Conservation (phyloP, 2,329 filamentous ascomycete genomes). For the Zalaria obscura region DNA sequence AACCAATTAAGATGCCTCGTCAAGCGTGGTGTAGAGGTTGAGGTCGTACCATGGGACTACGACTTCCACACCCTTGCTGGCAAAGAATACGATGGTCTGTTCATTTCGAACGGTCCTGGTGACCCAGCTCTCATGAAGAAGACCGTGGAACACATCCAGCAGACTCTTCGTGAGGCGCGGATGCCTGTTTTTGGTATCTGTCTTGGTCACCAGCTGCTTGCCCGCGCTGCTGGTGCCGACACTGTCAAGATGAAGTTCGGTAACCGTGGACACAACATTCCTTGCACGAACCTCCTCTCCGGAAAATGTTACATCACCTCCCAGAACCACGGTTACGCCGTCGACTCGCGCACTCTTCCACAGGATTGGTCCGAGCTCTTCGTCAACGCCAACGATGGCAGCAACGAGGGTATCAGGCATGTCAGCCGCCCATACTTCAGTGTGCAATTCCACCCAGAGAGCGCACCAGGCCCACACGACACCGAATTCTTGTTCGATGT, state of each 20-base stretch:
- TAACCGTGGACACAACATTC: constrained; percentile 97
- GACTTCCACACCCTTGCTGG: constrained; percentile 66
- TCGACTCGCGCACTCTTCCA: constrained; percentile 64
- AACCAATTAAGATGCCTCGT: constrained; percentile 94
- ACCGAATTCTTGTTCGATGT: constrained; percentile 96
- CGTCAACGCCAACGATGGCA: constrained; percentile 94
- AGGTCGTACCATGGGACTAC: constrained; percentile 93
- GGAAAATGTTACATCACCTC: constrained; percentile 98
- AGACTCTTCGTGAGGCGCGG: constrained; percentile 61
- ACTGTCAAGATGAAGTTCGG: constrained; percentile 98
- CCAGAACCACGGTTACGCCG: constrained; percentile 94
- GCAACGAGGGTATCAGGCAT: constrained; percentile 95
- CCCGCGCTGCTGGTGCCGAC: constrained; percentile 69
- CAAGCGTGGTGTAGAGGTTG: constrained; percentile 78
- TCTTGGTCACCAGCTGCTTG: constrained; percentile 84
- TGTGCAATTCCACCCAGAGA: constrained; percentile 98
- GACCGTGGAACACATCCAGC: constrained; percentile 67
- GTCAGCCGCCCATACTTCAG: constrained; percentile 80
- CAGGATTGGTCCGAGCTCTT: constrained; percentile 85
- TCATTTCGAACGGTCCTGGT: constrained; percentile 95
- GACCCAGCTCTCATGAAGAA: constrained; percentile 74
- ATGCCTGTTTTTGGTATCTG: constrained; percentile 94
- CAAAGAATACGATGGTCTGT: constrained; percentile 86
- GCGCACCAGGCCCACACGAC: constrained; percentile 85
- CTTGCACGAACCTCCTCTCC: constrained; percentile 88